Base-by-base conservation (phyloP, 1,139 yeast genomes). In the Sugiyamaella novakii region DNA sequence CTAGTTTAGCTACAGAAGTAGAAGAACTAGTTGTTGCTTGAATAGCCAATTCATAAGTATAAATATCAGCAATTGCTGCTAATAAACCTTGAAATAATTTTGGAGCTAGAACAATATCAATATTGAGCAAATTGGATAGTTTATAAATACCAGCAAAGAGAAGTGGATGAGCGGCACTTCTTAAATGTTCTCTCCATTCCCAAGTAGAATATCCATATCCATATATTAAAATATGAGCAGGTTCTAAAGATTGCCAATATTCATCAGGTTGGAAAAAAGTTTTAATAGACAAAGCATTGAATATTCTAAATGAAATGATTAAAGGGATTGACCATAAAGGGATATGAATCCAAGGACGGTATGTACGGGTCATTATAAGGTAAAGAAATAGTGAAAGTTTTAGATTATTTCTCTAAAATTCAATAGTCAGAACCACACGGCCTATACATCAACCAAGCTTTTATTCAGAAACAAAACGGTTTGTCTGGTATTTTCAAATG, bases 211-310 rank as follows among this genome's bases (percentile, higher is more conserved):
- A 81, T 0, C 98, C 98, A 54, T 83, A 84, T 1, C 94, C 92
- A 65, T 76, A 89, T 0, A 83, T 84, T 22, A 75, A 70, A 8
- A 63, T 54, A 66, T 91, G 96, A 0, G 98, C 98, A 0, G 97
- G 96, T 62, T 94, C 98, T 39, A 94, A 70, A 0, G 92, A 75
- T 67, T 94, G 98, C 80, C 84, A 94, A 69, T 76, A 94, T 66
- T 94, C 99, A 66, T 94, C 99, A 0, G 98, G 94, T 66, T 94
- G 99, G 69, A 92, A 92, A 63, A 81, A 94, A 0, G 98, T 88
- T 51, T 66, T 66, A 4, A 80, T 77, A 0, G 81, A 65, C 21
- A 87, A 64, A 0, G 95, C 78, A 66, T 89, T 89, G 59, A 80
- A 30, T 3, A 84, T 55, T 35, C 97, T 69, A 14, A 77, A 61